Conservation (phyloP, 129 eudicot species). For the Dittrichia graveolens region DNA sequence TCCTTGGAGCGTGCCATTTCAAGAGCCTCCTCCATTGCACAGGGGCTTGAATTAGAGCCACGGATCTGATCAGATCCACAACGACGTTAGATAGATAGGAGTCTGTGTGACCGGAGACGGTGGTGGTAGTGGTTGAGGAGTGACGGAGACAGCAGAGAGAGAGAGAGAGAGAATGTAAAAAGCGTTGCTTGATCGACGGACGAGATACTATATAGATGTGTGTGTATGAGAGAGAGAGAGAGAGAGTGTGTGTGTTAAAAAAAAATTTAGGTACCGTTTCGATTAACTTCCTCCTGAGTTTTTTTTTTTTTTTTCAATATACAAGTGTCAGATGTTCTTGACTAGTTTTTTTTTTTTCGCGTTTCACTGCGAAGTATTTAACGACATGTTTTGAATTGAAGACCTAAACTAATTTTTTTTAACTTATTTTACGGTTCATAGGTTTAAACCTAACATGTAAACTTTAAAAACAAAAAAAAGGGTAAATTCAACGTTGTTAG, state of each 20-base stretch:
- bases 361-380: too few species aligned
- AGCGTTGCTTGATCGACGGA: constrained; percentile 38
- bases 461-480: too few species aligned
- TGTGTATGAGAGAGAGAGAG: constrained; percentile 26
- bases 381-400: too few species aligned
- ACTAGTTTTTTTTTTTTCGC: too few species aligned
- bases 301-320: not conserved
- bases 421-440: too few species aligned
- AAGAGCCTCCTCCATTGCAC: constrained; percentile 81
- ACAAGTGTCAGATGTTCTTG: not conserved
- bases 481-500: too few species aligned
- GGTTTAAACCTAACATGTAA: too few species aligned
- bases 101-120: constrained; percentile 22
- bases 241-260: constrained; percentile 12
- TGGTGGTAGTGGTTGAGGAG: constrained; percentile 31
- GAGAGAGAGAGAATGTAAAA: constrained; percentile 31
- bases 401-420: too few species aligned
- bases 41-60: constrained; percentile 16
- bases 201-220: constrained; percentile 18
- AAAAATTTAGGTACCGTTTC: constrained; percentile 25
- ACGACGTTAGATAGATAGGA: constrained; percentile 6
- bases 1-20: constrained; percentile 87
- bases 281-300: not conserved
- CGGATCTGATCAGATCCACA: constrained; percentile 48
- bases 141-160: constrained; percentile 37